Conservation (phyloP, 2,329 filamentous ascomycete genomes). For the Venturiaceae sp. region DNA sequence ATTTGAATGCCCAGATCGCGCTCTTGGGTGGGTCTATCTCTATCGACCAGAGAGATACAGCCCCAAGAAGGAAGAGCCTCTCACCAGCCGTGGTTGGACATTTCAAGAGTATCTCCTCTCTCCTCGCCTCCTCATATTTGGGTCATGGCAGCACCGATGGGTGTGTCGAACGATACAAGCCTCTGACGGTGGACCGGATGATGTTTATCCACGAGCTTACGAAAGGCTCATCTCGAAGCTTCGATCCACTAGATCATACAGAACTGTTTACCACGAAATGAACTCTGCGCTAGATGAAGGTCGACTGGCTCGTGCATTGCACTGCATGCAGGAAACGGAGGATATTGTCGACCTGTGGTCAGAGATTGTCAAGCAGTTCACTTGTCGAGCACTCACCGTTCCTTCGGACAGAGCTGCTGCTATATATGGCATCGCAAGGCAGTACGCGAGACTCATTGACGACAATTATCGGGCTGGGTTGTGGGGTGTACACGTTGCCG, state of each 20-base stretch:
- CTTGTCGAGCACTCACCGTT: neutral
- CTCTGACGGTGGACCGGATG: neutral
- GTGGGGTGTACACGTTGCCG: neutral
- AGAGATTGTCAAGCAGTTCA: neutral
- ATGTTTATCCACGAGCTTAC: neutral
- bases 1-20: neutral
- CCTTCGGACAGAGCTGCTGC: neutral
- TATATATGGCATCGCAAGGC: neutral
- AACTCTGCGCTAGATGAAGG: neutral
- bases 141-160: neutral
- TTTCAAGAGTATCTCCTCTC: conserved; percentile 5
- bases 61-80: neutral
- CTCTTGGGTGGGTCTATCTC: neutral
- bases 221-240: too few relatives aligned
- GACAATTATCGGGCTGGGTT: neutral
- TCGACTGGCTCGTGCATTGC: neutral
- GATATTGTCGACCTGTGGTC: neutral
- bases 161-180: too few relatives aligned
- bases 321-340: too few relatives aligned
- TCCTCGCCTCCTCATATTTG: neutral
- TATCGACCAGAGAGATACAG: neutral
- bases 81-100: conserved; percentile 4
- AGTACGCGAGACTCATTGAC: neutral
- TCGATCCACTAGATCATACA: too few relatives aligned
- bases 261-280: too few relatives aligned